Base-by-base conservation (phyloP, 306 rosid species). In the Prunus mira region DNA sequence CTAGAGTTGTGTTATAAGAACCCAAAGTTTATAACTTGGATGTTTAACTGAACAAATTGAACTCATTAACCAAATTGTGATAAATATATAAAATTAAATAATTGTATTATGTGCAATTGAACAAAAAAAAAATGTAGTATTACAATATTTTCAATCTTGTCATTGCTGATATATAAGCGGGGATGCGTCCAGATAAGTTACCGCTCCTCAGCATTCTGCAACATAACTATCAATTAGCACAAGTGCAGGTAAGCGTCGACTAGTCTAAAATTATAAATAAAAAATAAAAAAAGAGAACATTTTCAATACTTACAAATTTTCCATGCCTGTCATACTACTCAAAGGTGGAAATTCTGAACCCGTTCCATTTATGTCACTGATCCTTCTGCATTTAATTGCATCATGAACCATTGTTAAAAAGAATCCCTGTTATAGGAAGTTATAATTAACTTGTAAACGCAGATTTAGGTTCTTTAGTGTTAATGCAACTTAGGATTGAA, bases 181-280 rank as follows among this genome's bases (percentile, higher is more conserved):
- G 76, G 19, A 82, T 82, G 1, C 2, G 6, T 73, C 86, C 86
- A 1, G 12, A 11, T 34, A 82, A 28, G 34, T 67, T 52, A 41
- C 85, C 78, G 65, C 71, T 61, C 72, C 65, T 82, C 69, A 82
- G 12, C 76, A 78, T 66, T 67, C 85, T 82, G 72, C 65, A 45
- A 41, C 24, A 30, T 50, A 14, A 71, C 38, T 56, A 30, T 28
- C 8, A 12, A 20, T 71, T 71, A 34, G 38, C 10, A 41, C 28
- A 22, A 43, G 12, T 17, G 63, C 18, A 10, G 30, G 13, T 56
- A 41, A 14, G 10, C 34, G 6, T 22, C 7, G 67, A 57, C 43
- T 71, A 56, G 52, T 72, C 24, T 72, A 57, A 57, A 41, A 72
- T 3, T 38, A 43, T 4, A 19, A 49, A 0, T 2, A 3, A 12